Evolutionary conservation across 257 asterid genomes (phyloP).

Genomic region (Nicotiana benthamiana): DNA sequence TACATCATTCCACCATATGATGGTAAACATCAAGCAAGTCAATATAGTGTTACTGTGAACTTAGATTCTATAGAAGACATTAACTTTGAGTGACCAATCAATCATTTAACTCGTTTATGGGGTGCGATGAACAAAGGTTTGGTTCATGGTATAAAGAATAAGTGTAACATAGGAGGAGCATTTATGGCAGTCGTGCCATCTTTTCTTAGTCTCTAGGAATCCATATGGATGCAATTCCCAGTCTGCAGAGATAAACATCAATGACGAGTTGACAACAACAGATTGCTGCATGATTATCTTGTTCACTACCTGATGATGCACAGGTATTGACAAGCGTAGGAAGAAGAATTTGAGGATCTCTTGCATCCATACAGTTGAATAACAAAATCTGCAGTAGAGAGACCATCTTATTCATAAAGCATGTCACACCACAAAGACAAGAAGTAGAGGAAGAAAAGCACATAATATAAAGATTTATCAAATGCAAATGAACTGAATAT

Average conservation of each 20-base stretch:
- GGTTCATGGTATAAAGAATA: not conserved
- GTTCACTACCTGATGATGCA: slow-evolving; percentile 58
- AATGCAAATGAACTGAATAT: slow-evolving; percentile 5
- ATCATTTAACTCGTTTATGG: not conserved
- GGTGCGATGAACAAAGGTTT: not conserved
- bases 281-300: not conserved
- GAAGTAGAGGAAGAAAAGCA: not conserved
- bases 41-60: not conserved
- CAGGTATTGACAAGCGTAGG: slow-evolving; percentile 66
- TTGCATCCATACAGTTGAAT: slow-evolving; percentile 89
- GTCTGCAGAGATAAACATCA: not conserved
- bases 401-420: not conserved
- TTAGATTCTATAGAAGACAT: not conserved
- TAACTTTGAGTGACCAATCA: not conserved
- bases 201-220: not conserved
- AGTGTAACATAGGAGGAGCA: not conserved
- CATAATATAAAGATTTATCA: not conserved
- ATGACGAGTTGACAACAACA: not conserved
- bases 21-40: not conserved
- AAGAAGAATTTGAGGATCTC: slow-evolving; percentile 84
- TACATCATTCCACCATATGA: not conserved
- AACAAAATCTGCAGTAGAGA: slow-evolving; percentile 57
- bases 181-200: not conserved
- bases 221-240: not conserved
- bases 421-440: not conserved